Percentiles rank a stretch among this genome's conserved stretches.
phyloP scores from a whole-genome alignment of 148 eudicot species.

The Cornus kousa region DNA sequence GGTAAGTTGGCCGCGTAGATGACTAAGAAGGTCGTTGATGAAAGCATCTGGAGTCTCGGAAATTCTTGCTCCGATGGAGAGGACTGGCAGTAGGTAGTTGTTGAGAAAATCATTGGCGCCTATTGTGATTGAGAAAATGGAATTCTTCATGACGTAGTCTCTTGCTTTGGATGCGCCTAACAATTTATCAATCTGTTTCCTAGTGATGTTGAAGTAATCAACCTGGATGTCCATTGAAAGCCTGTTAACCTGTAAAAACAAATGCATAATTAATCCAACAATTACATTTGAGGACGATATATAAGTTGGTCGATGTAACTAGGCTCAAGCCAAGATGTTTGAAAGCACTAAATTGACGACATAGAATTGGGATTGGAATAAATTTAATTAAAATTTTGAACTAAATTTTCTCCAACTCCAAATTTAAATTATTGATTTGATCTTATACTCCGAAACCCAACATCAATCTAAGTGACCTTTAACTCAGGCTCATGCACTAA shows the following conservation, averaged over 20 bases:
- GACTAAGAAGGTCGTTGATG: slow-evolving; percentile 62
- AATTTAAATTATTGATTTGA: no score
- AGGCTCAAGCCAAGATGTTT: no score
- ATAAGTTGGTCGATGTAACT: no score
- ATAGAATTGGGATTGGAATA: no score
- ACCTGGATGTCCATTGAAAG: slow-evolving; percentile 91
- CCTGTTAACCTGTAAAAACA: slow-evolving; percentile 68
- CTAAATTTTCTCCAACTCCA: no score
- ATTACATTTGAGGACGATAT: no score
- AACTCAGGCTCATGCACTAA: no score
- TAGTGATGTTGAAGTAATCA: slow-evolving; percentile 81
- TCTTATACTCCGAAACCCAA: no score
- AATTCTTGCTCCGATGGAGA: slow-evolving; percentile 76
- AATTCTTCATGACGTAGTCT: slow-evolving; percentile 52
- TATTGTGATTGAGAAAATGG: slow-evolving; percentile 78
- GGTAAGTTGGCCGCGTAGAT: slow-evolving; percentile 69
- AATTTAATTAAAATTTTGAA: no score
- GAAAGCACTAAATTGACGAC: no score
- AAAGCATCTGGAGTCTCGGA: slow-evolving; percentile 68
- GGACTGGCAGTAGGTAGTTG: slow-evolving; percentile 81
- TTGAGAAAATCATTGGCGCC: slow-evolving; percentile 96
- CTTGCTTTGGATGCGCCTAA: slow-evolving; percentile 73
- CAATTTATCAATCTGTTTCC: slow-evolving; percentile 66
- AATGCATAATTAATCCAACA: neutral
- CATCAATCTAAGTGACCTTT: no score